Evolutionary conservation across 306 rosid genomes (phyloP), one percentile per base, ranked within the genome.

Genomic region (Medicago lupulina): DNA sequence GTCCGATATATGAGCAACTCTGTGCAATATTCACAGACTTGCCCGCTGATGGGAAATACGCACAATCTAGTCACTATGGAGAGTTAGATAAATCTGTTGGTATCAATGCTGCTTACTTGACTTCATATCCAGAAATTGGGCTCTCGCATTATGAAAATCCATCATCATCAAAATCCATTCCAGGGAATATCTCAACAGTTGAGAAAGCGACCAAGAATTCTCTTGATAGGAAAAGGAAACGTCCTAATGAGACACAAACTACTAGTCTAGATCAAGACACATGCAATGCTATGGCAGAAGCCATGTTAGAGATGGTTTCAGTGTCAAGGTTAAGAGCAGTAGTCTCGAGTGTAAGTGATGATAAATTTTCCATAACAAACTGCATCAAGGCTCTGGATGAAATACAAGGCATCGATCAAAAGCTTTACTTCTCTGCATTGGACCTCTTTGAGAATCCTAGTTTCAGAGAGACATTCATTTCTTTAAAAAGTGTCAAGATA

Each of bases 1-100:
- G 92, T 69, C 93, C 96, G 40, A 89, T 93, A 85, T 89, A 93
- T 64, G 96, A 91, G 85, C 98, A 89, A 76, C 88, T 93, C 47
- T 84, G 96, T 80, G 61, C 88, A 50, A 91, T 93, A 55, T 91
- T 93, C 87, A 84, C 83, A 4, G 96, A 93, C 71, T 74, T 97
- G 18, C 88, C 86, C 1, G 93, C 91, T 0, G 93, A 89, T 77
- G 91, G 95, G 76, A 88, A 86, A 77, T 91, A 91, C 47, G 98
- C 93, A 17, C 93, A 89, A 75, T 91, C 97, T 79, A 93, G 98
- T 81, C 98, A 88, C 75, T 89, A 89, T 6, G 92, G 83, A 75
- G 89, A 85, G 79, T 70, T 85, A 76, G 92, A 84, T 81, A 93
- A 88, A 78, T 64, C 93, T 44, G 75, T 70, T 10, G 77, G 78